Evolutionary conservation across 2,329 filamentous ascomycete genomes (phyloP).

Genomic region (Aspergillus fischeri): DNA sequence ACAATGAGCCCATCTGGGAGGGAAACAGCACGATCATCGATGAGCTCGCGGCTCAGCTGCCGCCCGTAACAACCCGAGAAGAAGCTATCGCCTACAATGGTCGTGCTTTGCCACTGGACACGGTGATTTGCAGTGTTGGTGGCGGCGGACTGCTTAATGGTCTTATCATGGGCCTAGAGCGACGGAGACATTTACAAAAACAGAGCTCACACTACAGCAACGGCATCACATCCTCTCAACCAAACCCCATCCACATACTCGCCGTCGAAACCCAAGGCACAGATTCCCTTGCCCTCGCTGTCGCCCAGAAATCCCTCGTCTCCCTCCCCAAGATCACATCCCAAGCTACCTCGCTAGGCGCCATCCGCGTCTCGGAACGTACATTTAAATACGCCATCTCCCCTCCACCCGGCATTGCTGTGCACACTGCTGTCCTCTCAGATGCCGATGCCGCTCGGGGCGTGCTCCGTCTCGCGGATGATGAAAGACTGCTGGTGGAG

Average conservation of each 20-base stretch:
- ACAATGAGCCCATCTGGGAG: conserved; percentile 44
- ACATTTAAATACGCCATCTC: conserved; percentile 62
- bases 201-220: conserved; percentile 10
- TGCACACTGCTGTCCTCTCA: conserved; percentile 60
- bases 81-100: conserved; percentile 23
- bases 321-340: conserved; percentile 69
- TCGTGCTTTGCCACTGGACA: conserved; percentile 53
- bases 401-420: conserved; percentile 43
- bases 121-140: conserved; percentile 72
- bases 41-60: conserved; percentile 41
- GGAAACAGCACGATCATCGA: conserved; percentile 44
- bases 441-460: conserved; percentile 78
- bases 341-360: conserved; percentile 70
- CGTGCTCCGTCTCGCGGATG: conserved; percentile 72
- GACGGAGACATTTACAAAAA: conserved; percentile 37
- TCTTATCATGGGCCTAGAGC: conserved; percentile 64
- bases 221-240: conserved; percentile 12
- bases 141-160: conserved; percentile 78
- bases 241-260: conserved; percentile 51
- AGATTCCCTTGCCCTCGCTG: conserved; percentile 61
- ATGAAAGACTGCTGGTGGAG: conserved; percentile 78
- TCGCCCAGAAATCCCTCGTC: conserved; percentile 53
- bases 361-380: conserved; percentile 63
- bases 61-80: conserved; percentile 29
- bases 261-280: conserved; percentile 74